A percentile compares a stretch with the other conserved stretches of the same genome.
Evolutionary conservation across 73 alveolate genomes (phyloP).

Genomic region (Paramecium primaurelia): DNA sequence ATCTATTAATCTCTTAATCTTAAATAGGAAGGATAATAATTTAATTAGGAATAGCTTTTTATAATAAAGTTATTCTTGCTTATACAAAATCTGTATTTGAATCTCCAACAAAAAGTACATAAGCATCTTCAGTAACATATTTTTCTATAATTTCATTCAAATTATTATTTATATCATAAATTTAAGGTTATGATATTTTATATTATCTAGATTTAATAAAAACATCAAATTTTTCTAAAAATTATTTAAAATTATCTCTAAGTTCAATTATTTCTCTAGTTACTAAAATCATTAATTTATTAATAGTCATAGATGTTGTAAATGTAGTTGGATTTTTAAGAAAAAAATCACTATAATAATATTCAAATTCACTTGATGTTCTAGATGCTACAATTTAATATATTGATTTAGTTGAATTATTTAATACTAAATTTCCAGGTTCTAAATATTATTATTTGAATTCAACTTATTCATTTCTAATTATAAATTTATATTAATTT

Average conservation of each 20-base stretch:
- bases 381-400: not conserved
- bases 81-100: not conserved
- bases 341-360: not conserved
- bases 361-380: conserved; percentile 17
- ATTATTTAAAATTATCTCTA: not conserved
- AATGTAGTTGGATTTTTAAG: not conserved
- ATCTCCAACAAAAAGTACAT: not conserved
- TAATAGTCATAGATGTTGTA: not conserved
- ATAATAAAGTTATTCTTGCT: not conserved
- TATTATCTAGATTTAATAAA: not conserved
- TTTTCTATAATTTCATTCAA: not conserved
- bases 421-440: not conserved
- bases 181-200: not conserved
- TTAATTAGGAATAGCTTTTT: not conserved
- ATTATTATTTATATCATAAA: conserved; percentile 14
- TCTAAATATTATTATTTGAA: not conserved
- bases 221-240: not conserved
- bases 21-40: not conserved
- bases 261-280: not conserved
- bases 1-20: conserved; percentile 23
- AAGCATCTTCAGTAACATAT: not conserved
- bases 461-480: not conserved
- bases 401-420: not conserved
- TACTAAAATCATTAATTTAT: not conserved
- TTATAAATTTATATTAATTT: not conserved